Base-by-base conservation (phyloP, 768 basidiomycete genomes). In the Suillus bovinus region DNA sequence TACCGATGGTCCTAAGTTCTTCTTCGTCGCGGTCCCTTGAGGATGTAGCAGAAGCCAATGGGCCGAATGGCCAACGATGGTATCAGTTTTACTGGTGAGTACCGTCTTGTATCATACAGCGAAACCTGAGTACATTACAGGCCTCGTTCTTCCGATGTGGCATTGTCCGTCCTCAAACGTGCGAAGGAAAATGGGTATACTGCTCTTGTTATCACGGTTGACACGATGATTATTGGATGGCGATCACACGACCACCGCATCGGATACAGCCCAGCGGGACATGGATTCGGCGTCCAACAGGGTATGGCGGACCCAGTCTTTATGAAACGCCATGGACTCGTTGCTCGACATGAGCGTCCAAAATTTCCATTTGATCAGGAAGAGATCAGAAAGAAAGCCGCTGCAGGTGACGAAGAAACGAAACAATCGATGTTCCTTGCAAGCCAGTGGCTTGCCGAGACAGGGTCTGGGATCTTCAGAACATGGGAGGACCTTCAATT, bases 51-150 rank as follows among this genome's bases (percentile, higher is more conserved):
- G 66, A 74, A 29, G 83, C 80, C 2, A 81, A 80, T 56, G 80
- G 80, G n/a, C 63, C 62, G 1, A 64, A 70, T 46, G 78, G 76
- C 0, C 72, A 72, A 24, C 78, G 82, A 8, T 85, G 80, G 81
- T 85, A 77, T 64, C 83, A 85, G 64, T 72, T 83, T 22, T 83
- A 83, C 64, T 81, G 80, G 78, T 74, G 34, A 66, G 70, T 63
- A 5, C 57, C 13, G 42, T 22, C 31, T 42, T 33, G 38, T 24
- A 36, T 27, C 13, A 24, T 29, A 41, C 46, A 46, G 31, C 31
- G 27, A 24, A 34, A 9, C 6, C 4, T 46, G 24, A 61, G 20
- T 20, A 41, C 27, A 44, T 16, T 3, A 22, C 24, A 80, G 81
- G 81, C 79, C 81, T 1, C 68, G 66, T n/a, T 68, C 70, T 41